phyloP scores from a whole-genome alignment of 2,329 filamentous ascomycete genomes.

The Pseudocercospora vitis region DNA sequence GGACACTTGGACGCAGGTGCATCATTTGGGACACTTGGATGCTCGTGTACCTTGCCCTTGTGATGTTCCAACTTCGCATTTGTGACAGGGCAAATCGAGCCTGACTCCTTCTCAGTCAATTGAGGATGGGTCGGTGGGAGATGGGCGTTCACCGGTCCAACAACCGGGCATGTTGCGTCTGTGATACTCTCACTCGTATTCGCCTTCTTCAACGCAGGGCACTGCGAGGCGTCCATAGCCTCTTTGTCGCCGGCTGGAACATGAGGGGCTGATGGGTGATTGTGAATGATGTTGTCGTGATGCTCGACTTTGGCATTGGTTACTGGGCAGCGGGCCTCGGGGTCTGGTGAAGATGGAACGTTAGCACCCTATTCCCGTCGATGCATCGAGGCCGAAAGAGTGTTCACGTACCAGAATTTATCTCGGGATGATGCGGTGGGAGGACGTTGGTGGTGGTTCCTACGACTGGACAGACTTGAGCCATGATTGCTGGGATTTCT shows the following conservation, averaged over 20 bases:
- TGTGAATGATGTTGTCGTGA: constrained; percentile 44
- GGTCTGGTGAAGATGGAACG: constrained; percentile 36
- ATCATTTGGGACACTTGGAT: constrained; percentile 43
- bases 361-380: background rate
- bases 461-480: constrained; percentile 25
- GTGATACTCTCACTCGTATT: constrained; percentile 42
- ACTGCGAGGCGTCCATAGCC: constrained; percentile 40
- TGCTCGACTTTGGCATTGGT: constrained; percentile 49
- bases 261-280: constrained; percentile 42
- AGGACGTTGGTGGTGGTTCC: constrained; percentile 46
- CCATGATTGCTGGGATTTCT: constrained; percentile 10
- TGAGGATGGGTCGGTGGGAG: constrained; percentile 47
- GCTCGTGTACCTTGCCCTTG: constrained; percentile 43
- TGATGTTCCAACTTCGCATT: constrained; percentile 48
- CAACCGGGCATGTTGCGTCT: constrained; percentile 47
- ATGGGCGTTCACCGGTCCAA: constrained; percentile 43
- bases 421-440: constrained; percentile 45
- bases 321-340: constrained; percentile 47
- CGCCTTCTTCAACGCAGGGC: constrained; percentile 45
- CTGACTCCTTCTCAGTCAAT: constrained; percentile 40
- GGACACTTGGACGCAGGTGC: constrained; percentile 44
- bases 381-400: background rate
- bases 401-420: constrained; percentile 20
- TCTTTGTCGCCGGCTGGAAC: constrained; percentile 30
- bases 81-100: constrained; percentile 46